Evolutionary conservation across 176 grass and related monocot genomes (phyloP).

Genomic region (Poa pratensis): DNA sequence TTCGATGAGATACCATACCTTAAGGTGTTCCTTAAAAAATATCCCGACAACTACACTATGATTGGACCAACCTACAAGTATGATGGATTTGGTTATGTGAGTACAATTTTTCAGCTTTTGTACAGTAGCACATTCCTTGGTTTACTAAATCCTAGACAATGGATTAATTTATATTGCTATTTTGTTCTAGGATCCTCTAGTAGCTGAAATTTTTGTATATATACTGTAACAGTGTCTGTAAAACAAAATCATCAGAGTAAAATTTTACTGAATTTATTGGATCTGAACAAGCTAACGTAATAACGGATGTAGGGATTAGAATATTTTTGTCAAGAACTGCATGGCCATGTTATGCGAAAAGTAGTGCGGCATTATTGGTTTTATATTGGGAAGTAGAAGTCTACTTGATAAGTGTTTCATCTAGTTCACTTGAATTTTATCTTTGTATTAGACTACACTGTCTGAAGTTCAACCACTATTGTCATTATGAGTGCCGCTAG

Average conservation of each 20-base stretch:
- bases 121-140: neutral
- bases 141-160: neutral
- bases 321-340: neutral
- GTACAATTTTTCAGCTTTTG: slow-evolving; percentile 30
- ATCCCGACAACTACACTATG: slow-evolving; percentile 72
- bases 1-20: slow-evolving; percentile 94
- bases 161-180: neutral
- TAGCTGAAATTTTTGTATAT: slow-evolving; percentile 7
- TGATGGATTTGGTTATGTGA: slow-evolving; percentile 93
- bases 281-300: neutral
- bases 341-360: neutral
- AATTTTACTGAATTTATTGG: neutral
- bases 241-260: neutral
- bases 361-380: slow-evolving; percentile 1
- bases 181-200: neutral
- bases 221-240: neutral
- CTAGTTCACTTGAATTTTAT: slow-evolving; percentile 5
- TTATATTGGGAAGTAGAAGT: neutral
- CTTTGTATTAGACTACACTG: slow-evolving; percentile 4
- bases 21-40: slow-evolving; percentile 67
- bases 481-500: neutral
- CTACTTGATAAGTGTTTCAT: neutral
- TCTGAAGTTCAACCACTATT: slow-evolving; percentile 18
- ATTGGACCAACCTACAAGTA: slow-evolving; percentile 72
- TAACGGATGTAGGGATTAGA: neutral